Evolutionary conservation across 192 early-diverging fungal genomes (phyloP).

Genomic region (Phlyctochytrium bullatum): DNA sequence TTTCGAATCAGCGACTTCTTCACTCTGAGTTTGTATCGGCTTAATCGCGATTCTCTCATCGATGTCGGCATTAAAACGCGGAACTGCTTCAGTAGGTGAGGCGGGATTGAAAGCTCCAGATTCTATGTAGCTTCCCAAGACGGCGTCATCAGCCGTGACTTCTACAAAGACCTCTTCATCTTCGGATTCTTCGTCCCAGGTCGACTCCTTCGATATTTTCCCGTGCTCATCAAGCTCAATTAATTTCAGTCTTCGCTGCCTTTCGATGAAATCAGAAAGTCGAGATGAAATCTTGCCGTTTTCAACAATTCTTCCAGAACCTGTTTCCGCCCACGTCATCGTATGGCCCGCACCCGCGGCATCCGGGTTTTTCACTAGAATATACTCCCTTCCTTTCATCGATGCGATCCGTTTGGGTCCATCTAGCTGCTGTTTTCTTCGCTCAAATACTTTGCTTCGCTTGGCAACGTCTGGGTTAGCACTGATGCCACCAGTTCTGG

Average conservation of each 20-base stretch:
- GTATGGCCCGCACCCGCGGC: slow-evolving; percentile 61
- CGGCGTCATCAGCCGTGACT: slow-evolving; percentile 11
- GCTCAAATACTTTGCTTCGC: background rate
- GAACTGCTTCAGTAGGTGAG: no score
- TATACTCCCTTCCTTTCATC: slow-evolving; percentile 77
- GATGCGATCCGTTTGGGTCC: slow-evolving; percentile 68
- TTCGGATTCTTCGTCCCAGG: slow-evolving; percentile 9
- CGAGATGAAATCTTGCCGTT: slow-evolving; percentile 23
- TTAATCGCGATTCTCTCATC: no score
- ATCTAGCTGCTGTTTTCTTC: slow-evolving; percentile 6
- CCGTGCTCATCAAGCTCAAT: background rate
- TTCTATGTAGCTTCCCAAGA: background rate
- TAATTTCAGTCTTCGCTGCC: background rate
- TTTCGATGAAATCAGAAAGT: slow-evolving; percentile 1
- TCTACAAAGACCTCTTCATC: slow-evolving; percentile 33
- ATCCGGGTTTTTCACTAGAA: slow-evolving; percentile 83
- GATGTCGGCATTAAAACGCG: no score
- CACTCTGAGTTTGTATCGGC: no score
- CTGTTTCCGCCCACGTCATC: slow-evolving; percentile 24
- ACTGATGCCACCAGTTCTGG: slow-evolving; percentile 40
- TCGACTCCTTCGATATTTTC: background rate
- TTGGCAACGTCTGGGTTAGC: slow-evolving; percentile 30
- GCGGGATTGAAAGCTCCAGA: no score
- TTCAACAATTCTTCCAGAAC: slow-evolving; percentile 37
- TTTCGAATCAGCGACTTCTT: no score